These are phyloP conservation scores for Chiua virens DNA, from an alignment of 768 basidiomycete species.

Conservation along the genomic window DNA sequence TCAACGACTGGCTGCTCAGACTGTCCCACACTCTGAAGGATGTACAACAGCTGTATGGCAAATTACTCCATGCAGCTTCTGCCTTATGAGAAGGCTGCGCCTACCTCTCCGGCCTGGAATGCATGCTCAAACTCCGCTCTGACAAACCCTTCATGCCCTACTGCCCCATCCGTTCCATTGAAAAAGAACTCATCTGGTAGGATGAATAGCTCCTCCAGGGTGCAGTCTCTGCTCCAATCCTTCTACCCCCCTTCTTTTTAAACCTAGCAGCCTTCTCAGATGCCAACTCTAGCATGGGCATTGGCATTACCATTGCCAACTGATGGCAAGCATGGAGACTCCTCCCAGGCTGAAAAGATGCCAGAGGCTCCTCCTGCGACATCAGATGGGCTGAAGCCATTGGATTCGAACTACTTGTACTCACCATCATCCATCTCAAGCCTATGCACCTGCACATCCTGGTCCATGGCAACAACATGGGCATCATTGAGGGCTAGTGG, in stretches of 20 bases:
- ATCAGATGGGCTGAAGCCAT: slow-evolving; percentile 1
- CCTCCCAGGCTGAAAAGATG: neutral
- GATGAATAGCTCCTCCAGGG: neutral
- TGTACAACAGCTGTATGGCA: slow-evolving; percentile 3
- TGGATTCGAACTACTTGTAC: neutral
- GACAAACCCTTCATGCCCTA: slow-evolving; percentile 34
- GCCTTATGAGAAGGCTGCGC: slow-evolving; percentile 33
- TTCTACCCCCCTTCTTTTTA: neutral
- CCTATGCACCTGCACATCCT: neutral
- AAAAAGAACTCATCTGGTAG: neutral
- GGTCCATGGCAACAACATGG: neutral
- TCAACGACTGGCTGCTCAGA: neutral
- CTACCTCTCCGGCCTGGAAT: slow-evolving; percentile 41
- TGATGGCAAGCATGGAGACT: too few species aligned
- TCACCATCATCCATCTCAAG: neutral
- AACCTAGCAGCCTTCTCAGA: neutral
- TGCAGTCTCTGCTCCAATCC: too few species aligned
- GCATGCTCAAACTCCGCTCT: slow-evolving; percentile 31
- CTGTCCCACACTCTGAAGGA: neutral
- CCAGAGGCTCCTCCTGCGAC: neutral
- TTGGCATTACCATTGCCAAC: neutral
- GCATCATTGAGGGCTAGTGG: slow-evolving; percentile 1
- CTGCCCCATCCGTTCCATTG: neutral
- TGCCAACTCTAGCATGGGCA: slow-evolving; percentile 9
- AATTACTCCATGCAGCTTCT: slow-evolving; percentile 9